Conservation (phyloP, 345 rosid species). For the rapeseed (Brassica napus) region Da-Ae NC_063447.1:2998501-2999000, state of each 20-base stretch:
- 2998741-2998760: too few relatives aligned
- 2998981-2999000: too few relatives aligned
- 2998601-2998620: too few relatives aligned
- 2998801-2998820: constrained; percentile 99
- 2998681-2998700: constrained; percentile 97
- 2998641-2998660: constrained; percentile 99
- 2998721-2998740: neutral
- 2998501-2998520: constrained; percentile 79
- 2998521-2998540: neutral
- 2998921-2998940: too few relatives aligned
- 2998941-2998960: too few relatives aligned
- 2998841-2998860: constrained; percentile 83
- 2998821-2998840: constrained; percentile 92
- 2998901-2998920: too few relatives aligned
- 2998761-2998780: too few relatives aligned
- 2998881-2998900: too few relatives aligned
- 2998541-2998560: neutral
- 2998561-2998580: too few relatives aligned
- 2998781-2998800: constrained; percentile 63
- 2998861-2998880: constrained; percentile 5
- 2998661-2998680: constrained; percentile 97
- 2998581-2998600: too few relatives aligned
- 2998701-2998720: constrained; percentile 35
- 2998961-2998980: too few relatives aligned
- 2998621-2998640: constrained; percentile 94